Conservation (phyloP, 2,329 filamentous ascomycete species). For the Keithomyces neogunnii region DNA sequence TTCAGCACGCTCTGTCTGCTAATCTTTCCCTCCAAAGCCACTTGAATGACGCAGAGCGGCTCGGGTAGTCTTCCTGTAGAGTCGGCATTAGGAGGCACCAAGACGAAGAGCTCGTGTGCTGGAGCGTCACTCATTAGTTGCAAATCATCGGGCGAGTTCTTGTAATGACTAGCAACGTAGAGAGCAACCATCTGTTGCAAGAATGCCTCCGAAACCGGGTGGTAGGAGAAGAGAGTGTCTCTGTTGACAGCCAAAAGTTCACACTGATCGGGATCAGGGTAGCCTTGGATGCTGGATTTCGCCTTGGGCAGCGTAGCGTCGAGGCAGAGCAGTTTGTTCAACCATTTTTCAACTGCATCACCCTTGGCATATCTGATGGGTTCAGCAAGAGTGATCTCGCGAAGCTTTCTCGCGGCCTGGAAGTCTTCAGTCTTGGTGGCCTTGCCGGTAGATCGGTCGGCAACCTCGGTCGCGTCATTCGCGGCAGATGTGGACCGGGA, state of each 20-base stretch:
- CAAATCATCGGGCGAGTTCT: conserved; percentile 96
- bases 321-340: conserved; percentile 87
- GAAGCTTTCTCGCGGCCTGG: conserved; percentile 65
- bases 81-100: conserved; percentile 78
- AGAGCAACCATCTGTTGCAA: conserved; percentile 96
- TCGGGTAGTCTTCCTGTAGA: conserved; percentile 75
- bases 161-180: conserved; percentile 96
- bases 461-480: conserved; percentile 54
- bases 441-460: conserved; percentile 73
- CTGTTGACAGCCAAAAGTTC: conserved; percentile 91
- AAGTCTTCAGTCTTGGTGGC: conserved; percentile 55
- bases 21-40: conserved; percentile 90
- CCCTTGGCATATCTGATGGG: conserved; percentile 91
- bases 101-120: conserved; percentile 90
- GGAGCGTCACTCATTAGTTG: conserved; percentile 97
- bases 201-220: conserved; percentile 94
- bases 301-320: conserved; percentile 82
- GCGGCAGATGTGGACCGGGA: conserved; percentile 56
- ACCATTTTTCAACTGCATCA: conserved; percentile 90
- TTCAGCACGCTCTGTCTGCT: conserved; percentile 88
- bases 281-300: conserved; percentile 64
- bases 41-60: conserved; percentile 88
- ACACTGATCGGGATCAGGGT: conserved; percentile 83
- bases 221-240: conserved; percentile 96
- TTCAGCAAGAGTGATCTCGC: conserved; percentile 87